Percentiles rank a stretch among this genome's conserved stretches.
phyloP scores from a whole-genome alignment of 2,329 filamentous ascomycete genomes.

The Trichophyton equinum region DNA sequence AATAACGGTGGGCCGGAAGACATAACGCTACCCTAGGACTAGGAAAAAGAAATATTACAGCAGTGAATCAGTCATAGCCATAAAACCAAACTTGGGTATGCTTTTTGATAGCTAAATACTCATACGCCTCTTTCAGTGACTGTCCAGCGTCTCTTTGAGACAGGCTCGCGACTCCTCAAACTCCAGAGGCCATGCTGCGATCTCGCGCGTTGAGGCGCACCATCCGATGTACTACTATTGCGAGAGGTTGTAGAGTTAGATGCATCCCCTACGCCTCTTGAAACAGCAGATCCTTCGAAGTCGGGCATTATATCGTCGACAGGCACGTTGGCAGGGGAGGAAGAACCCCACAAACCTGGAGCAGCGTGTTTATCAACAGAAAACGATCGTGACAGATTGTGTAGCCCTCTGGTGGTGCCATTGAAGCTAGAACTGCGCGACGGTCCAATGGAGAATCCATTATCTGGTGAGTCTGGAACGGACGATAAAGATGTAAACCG shows the following conservation, averaged over 20 bases:
- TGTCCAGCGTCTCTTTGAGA: slow-evolving; percentile 28
- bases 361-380: slow-evolving; percentile 12
- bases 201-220: slow-evolving; percentile 17
- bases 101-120: neutral
- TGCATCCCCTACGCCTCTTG: neutral
- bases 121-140: slow-evolving; percentile 22
- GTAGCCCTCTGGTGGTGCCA: slow-evolving; percentile 9
- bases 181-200: slow-evolving; percentile 28
- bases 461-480: slow-evolving; percentile 15
- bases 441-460: slow-evolving; percentile 18
- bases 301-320: slow-evolving; percentile 28
- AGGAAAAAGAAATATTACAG: too few relatives aligned
- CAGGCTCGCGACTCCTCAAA: slow-evolving; percentile 18
- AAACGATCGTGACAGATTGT: slow-evolving; percentile 10
- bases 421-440: slow-evolving; percentile 2
- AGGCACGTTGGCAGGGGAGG: slow-evolving; percentile 14
- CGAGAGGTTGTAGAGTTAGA: neutral
- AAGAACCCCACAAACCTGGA: slow-evolving; percentile 28
- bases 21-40: too few relatives aligned
- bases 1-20: too few relatives aligned
- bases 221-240: neutral
- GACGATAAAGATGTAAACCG: slow-evolving; percentile 20
- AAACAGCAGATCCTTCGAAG: slow-evolving; percentile 17
- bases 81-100: too few relatives aligned
- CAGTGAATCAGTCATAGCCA: too few relatives aligned